Evolutionary conservation across 768 basidiomycete species (phyloP).

Genomic region (Megacollybia marginata): DNA sequence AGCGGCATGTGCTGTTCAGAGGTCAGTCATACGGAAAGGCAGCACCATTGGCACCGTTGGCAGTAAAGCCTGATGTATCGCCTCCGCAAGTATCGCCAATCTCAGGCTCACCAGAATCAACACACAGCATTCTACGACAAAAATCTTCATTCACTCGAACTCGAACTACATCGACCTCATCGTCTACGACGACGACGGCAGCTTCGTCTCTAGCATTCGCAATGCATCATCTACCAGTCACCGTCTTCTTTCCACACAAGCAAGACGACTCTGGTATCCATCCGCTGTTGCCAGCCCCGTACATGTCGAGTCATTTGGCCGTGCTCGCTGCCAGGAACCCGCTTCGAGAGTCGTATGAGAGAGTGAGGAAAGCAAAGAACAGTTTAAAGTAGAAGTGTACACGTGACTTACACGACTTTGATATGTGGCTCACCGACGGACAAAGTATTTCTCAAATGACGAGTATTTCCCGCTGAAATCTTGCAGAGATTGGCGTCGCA

Average conservation of each 20-base stretch:
- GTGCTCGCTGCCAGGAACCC: slow-evolving; percentile 59
- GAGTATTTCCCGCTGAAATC: not conserved
- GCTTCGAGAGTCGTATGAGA: slow-evolving; percentile 62
- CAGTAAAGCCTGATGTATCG: slow-evolving; percentile 14
- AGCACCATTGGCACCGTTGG: slow-evolving; percentile 49
- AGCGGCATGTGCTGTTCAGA: slow-evolving; percentile 71
- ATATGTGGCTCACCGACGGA: slow-evolving; percentile 62
- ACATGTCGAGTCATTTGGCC: slow-evolving; percentile 64
- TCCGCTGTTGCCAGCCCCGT: slow-evolving; percentile 65
- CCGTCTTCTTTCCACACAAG: slow-evolving; percentile 58
- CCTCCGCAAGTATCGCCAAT: slow-evolving; percentile 5
- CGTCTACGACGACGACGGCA: slow-evolving; percentile 30
- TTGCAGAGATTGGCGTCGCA: slow-evolving; percentile 88
- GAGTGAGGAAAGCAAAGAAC: slow-evolving; percentile 50
- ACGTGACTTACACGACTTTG: not conserved
- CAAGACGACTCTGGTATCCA: slow-evolving; percentile 54
- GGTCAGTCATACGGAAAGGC: slow-evolving; percentile 63
- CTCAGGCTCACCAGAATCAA: slow-evolving; percentile 30
- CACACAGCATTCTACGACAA: slow-evolving; percentile 24
- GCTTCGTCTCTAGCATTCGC: slow-evolving; percentile 12
- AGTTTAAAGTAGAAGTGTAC: not conserved
- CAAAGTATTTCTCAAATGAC: slow-evolving; percentile 34
- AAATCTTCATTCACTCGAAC: slow-evolving; percentile 31
- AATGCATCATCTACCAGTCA: slow-evolving; percentile 30
- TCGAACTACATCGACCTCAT: slow-evolving; percentile 50